Base-by-base conservation (phyloP, 345 rosid genomes). In the Gynandropsis gynandra region DNA sequence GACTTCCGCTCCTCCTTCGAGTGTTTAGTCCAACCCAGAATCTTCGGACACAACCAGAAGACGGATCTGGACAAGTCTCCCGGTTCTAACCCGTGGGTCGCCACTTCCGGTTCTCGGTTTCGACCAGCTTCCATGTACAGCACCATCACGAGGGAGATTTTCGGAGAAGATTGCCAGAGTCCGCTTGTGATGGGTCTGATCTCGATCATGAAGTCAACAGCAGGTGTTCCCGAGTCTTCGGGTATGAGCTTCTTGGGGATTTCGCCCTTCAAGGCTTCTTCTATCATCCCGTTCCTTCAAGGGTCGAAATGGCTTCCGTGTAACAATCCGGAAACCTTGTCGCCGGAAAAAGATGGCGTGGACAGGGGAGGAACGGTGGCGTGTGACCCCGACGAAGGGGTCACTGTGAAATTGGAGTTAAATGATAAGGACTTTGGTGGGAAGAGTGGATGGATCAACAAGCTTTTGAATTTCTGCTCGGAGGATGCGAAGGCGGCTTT, bases 401-500 rank as follows among this genome's bases (percentile, higher is more conserved):
- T 46, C 1, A 4, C 37, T 11, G 59, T 65, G 63, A 60, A 55
- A 9, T 38, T 74, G 41, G 67, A 65, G 62, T 32, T 72, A 16
- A 61, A 63, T 35, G 65, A 54, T 20, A 64, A 69, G 46, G 72
- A 36, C 19, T 62, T 72, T 1, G 74, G 58, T 15, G 71, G 67
- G 17, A 62, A 65, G 47, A 69, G 72, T 18, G 69, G 85, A 38
- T 83, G 94, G 98, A 32, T 90, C 9, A 83, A 90, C 14, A 70
- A 66, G 67, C 15, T 80, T 53, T 53, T 79, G 21, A 72, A 60
- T 51, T 16, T 41, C 12, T 77, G 83, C 59, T 79, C 94, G 17
- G 96, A 83, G 71, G 98, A 90, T 53, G 94, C 83, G 0, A 90
- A 81, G 67, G 98, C 96, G 8, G 80, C 77, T 37, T 74, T 90